Base-by-base conservation (phyloP, 495 filamentous ascomycete species). In the Podospora conica region DNA sequence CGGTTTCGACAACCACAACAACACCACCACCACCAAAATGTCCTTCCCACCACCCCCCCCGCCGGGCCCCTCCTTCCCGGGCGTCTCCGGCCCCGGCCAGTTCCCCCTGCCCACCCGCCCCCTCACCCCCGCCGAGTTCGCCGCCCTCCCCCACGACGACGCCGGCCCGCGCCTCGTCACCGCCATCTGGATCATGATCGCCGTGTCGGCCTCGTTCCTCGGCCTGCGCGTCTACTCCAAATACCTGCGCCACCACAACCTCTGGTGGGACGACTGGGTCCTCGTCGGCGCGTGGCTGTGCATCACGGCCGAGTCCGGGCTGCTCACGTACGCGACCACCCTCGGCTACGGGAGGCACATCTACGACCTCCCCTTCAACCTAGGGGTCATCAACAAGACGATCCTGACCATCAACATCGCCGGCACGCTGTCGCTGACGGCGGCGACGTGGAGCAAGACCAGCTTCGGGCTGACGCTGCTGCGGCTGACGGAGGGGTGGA, bases 191-290 rank as follows among this genome's bases (percentile, higher is more conserved):
- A n/a, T 68, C 9, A 60, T 77, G 57, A 71, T 71, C 22, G 58
- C 24, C 8, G 24, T 76, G 2, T 69, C 76, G 0, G 53, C 54
- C 9, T 33, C 61, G 1, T 76, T 78, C 59, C 66, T 78, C 3
- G 61, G 58, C 11, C 71, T 77, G 20, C 72, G 76, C 20, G n/a
- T 73, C 12, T 78, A 74, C 68, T 74, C 70, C 68, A 78, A 77
- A 28, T 58, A 65, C 25, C 58, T 65, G n/a, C 72, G 71, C 20
- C 53, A 61, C n/a, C 61, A 70, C 10, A 62, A 59, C 9, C 27
- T 77, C 12, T 75, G 73, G 69, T 75, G 70, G 69, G 76, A 78
- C 53, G 76, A 78, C 53, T 70, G 68, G 21, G 22, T 77, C 21
- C 69, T 77, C 61, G 66, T 77, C 54, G 63, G 58, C n/a, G 65